Evolutionary conservation across 257 asterid species (phyloP).

Genomic region (Anisodus tanguticus): DNA sequence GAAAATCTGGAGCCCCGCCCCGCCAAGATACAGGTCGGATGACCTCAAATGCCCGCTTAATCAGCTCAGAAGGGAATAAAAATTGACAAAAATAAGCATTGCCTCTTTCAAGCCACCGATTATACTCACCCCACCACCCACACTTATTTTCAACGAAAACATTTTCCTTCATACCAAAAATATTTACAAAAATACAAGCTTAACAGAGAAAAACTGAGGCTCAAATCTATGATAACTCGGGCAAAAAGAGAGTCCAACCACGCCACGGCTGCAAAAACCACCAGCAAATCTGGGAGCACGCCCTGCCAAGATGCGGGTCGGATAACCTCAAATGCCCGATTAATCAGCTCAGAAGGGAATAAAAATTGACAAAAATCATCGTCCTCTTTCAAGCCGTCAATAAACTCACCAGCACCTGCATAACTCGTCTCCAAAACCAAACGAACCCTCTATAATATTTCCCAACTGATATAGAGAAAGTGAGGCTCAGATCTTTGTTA

Average conservation of each 20-base stretch:
- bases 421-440: no score
- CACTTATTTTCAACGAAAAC: no score
- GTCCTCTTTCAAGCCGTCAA: not conserved
- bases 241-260: not conserved
- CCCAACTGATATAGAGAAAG: not conserved
- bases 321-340: not conserved
- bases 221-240: conserved; percentile 24
- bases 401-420: no score
- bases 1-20: conserved; percentile 25
- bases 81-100: not conserved
- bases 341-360: not conserved
- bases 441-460: not conserved
- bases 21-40: conserved; percentile 39
- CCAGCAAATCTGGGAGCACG: conserved; percentile 32
- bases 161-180: not conserved
- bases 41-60: not conserved
- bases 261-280: conserved; percentile 46
- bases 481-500: not conserved
- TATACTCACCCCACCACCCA: not conserved
- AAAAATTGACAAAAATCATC: not conserved
- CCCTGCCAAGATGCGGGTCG: conserved; percentile 40
- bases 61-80: conserved; percentile 2
- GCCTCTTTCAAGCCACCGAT: conserved; percentile 7
- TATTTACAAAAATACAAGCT: no score
- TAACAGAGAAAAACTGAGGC: not conserved